Base-by-base conservation (phyloP, 2,329 filamentous ascomycete genomes). In the Penicillium aurantiogriseum region DNA sequence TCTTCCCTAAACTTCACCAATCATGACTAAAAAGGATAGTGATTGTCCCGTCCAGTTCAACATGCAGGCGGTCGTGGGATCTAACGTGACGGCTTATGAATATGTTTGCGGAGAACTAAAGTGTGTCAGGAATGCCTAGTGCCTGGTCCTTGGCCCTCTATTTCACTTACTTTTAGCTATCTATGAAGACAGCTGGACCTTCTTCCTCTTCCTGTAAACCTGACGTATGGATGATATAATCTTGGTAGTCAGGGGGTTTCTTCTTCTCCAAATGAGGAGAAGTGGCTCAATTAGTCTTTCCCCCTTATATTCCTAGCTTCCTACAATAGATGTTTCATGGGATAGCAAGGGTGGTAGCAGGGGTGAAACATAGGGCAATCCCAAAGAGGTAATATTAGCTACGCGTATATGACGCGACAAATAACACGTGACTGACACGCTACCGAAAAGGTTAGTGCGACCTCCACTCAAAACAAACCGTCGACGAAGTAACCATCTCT, bases 401-500 rank as follows among this genome's bases (percentile, higher is more conserved):
- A 61, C 63, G 61, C 62, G 63, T 11, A 19, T 10, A 17, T 19
- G 15, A 54, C 58, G 51, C 60, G 62, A 48, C n/a, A 0, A 3
- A 2, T 0, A 9, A 0, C 57, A 61, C 63, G 58, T 65, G 55
- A 54, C 43, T 8, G 17, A 63, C 63, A 47, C 63, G 63, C 45
- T 31, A 42, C 55, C 57, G n/a, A 40, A 56, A 58, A 40, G 49
- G 60, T 51, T 65, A 64, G 63, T 53, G 63, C 5, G 43, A 49
- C 50, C 38, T 47, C 55, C 43, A 52, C 51, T 33, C 60, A 48
- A 60, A 64, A 63, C 58, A 64, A 54, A 53, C 54, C 51, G 61
- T 65, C 55, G 59, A 59, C 58, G 61, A 63, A 65, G 64, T 63
- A 65, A 64, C 62, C 63, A 57, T 58, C 44, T 61, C 54, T 56